Evolutionary conservation across 306 rosid genomes (phyloP).

Genomic region (Acacia crassicarpa): DNA sequence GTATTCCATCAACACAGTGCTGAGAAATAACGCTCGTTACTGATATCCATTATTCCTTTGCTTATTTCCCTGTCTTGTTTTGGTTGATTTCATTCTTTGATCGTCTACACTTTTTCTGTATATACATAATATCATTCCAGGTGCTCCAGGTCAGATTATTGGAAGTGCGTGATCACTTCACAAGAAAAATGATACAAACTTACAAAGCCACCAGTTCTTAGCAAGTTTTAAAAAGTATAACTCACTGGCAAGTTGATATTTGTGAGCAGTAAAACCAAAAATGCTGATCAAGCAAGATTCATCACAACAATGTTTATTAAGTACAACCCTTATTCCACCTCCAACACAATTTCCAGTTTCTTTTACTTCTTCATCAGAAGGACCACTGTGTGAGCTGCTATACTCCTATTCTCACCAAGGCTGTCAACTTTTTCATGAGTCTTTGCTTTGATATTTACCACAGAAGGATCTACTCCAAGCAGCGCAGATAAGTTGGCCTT

Average conservation of each 20-base stretch:
- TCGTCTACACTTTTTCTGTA: background rate
- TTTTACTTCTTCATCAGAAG: constrained; percentile 82
- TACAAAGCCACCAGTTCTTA: background rate
- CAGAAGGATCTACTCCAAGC: constrained; percentile 84
- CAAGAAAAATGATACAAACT: background rate
- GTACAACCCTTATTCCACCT: constrained; percentile 5
- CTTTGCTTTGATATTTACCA: constrained; percentile 92
- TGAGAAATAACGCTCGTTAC: background rate
- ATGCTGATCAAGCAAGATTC: constrained; percentile 20
- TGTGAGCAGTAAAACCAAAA: background rate
- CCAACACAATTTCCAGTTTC: constrained; percentile 9
- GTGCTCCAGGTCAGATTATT: background rate
- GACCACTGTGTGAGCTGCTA: constrained; percentile 96
- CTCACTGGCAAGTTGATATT: background rate
- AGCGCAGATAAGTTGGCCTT: constrained; percentile 81
- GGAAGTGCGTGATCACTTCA: background rate
- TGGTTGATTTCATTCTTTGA: background rate
- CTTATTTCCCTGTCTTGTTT: background rate
- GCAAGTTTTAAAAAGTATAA: background rate
- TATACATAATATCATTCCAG: background rate
- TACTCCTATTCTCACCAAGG: constrained; percentile 94
- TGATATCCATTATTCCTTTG: background rate
- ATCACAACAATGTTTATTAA: constrained; percentile 1
- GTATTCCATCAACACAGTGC: background rate
- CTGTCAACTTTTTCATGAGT: constrained; percentile 98